A percentile compares a stretch with the other conserved stretches of the same genome.
Conservation (phyloP, 179 eudicot genomes). For the Heliamphora ciliata region DNA sequence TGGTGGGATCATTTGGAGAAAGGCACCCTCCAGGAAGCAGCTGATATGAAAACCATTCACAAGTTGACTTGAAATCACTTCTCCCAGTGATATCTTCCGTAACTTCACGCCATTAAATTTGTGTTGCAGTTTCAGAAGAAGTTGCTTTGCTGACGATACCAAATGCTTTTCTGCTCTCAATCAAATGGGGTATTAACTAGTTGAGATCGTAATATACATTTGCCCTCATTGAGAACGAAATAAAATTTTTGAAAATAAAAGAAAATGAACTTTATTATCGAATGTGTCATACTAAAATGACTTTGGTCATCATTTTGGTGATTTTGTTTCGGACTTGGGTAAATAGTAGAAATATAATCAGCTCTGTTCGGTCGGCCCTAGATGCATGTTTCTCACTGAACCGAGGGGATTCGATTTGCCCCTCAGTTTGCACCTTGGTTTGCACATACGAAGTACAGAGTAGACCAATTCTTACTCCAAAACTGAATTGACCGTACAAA, state of each 20-base stretch:
- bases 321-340: neutral
- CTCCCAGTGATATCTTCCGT: neutral
- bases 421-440: no score
- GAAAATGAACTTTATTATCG: neutral
- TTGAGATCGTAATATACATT: neutral
- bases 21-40: slow-evolving; percentile 39
- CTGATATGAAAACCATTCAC: slow-evolving; percentile 57
- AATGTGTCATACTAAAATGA: neutral
- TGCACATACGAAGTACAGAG: no score
- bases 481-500: neutral
- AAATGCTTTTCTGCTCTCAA: neutral
- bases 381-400: no score
- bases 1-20: slow-evolving; percentile 66
- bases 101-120: neutral
- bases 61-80: slow-evolving; percentile 24
- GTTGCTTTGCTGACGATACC: neutral
- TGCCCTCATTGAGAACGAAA: neutral
- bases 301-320: neutral
- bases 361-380: no score
- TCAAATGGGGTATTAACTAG: neutral
- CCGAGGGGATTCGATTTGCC: no score
- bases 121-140: neutral
- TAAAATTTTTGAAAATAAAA: neutral
- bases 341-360: no score
- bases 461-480: no score